These are phyloP conservation scores for Leccinum cinnamomeum DNA, from an alignment of 1,284 basidiomycete genomes.

Conservation along the genomic window DNA sequence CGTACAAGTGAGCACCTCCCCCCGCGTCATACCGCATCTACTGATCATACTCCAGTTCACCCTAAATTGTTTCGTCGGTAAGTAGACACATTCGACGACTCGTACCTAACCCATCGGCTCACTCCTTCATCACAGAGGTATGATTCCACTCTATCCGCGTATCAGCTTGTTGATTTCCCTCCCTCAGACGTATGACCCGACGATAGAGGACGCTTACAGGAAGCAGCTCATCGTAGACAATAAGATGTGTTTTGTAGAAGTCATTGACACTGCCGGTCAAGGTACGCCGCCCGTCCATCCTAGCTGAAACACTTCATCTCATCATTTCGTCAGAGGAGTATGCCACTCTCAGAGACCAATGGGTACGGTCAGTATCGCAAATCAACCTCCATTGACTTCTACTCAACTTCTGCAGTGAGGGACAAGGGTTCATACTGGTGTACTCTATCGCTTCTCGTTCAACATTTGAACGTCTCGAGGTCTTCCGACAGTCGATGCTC, in stretches of 20 bases:
- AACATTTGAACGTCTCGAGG: slow-evolving; percentile 92
- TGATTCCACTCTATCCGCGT: slow-evolving; percentile 15
- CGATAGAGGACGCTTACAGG: slow-evolving; percentile 94
- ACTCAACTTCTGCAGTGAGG: slow-evolving; percentile 63
- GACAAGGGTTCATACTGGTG: slow-evolving; percentile 97
- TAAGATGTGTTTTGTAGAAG: slow-evolving; percentile 88
- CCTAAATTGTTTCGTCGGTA: slow-evolving; percentile 90
- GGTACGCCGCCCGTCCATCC: slow-evolving; percentile 51
- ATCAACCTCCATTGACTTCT: slow-evolving; percentile 9
- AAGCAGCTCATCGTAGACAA: slow-evolving; percentile 92
- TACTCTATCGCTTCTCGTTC: slow-evolving; percentile 96
- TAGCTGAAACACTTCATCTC: slow-evolving; percentile 13
- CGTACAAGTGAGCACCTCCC: slow-evolving; percentile 69
- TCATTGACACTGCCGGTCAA: slow-evolving; percentile 93
- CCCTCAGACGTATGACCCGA: slow-evolving; percentile 80
- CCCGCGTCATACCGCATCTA: slow-evolving; percentile 4
- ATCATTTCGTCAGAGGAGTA: slow-evolving; percentile 74
- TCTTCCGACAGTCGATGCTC: slow-evolving; percentile 93
- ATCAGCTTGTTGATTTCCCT: slow-evolving; percentile 11
- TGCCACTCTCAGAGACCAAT: slow-evolving; percentile 97
- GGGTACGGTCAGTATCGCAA: slow-evolving; percentile 78
- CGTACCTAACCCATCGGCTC: slow-evolving; percentile 21
- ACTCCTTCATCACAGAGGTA: slow-evolving; percentile 46
- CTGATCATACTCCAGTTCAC: slow-evolving; percentile 64
- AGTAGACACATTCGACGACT: slow-evolving; percentile 22